A percentile compares a stretch with the other conserved stretches of the same genome.
These are phyloP conservation scores for Micractinium conductrix DNA, from an alignment of 139 green algal genomes.

Conservation along the genomic window DNA sequence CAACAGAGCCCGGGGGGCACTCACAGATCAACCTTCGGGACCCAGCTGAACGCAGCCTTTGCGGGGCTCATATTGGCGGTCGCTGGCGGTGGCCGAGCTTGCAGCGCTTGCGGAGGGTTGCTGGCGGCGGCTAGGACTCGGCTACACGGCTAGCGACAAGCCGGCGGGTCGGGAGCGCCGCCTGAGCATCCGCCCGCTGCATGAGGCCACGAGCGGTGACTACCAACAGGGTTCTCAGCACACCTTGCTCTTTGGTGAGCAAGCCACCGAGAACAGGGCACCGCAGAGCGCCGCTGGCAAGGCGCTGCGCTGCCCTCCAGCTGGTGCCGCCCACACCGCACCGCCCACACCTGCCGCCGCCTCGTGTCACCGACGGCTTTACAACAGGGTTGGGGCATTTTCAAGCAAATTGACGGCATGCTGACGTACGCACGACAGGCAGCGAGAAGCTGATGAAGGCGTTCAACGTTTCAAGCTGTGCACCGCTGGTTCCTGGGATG, in stretches of 20 bases:
- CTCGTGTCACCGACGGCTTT: no score
- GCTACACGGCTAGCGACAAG: not conserved
- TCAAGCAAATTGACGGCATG: no score
- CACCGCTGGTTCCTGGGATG: no score
- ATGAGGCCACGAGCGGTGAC: not conserved
- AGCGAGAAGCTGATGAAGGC: no score
- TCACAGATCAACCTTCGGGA: slow-evolving; percentile 1
- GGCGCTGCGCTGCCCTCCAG: no score
- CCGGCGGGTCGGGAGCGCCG: not conserved
- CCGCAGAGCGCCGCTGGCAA: no score
- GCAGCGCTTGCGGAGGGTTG: not conserved
- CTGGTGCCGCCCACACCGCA: no score
- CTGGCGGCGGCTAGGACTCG: not conserved
- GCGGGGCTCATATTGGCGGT: not conserved
- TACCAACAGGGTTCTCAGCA: no score
- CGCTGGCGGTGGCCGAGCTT: not conserved
- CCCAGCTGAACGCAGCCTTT: not conserved
- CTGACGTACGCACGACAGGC: no score
- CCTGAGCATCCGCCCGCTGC: not conserved
- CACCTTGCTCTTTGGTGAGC: not conserved
- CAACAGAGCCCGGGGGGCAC: not conserved
- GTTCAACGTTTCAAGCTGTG: no score
- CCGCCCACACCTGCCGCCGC: no score
- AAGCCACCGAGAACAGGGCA: not conserved
- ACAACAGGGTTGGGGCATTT: no score